phyloP scores from a whole-genome alignment of 495 filamentous ascomycete species.

The Neurospora africana region DNA sequence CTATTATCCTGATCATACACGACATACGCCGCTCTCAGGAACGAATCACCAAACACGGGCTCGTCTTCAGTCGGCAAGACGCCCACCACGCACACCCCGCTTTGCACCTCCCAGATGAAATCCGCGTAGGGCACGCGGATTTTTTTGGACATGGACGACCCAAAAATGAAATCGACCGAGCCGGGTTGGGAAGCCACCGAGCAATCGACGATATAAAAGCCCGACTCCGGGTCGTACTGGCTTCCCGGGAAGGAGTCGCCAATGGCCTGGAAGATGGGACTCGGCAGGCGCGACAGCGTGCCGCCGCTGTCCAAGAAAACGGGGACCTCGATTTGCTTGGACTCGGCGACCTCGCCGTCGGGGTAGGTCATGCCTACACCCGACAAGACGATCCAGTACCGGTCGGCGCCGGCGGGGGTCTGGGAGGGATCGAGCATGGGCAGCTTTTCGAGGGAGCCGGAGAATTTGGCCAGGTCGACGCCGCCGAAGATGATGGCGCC shows the following conservation, averaged over 20 bases:
- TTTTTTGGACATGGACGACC: constrained; percentile 15
- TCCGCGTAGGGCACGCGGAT: constrained; percentile 56
- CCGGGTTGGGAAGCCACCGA: constrained; percentile 35
- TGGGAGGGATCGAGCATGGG: constrained; percentile 29
- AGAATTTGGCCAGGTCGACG: constrained; percentile 55
- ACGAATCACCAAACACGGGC: constrained; percentile 21
- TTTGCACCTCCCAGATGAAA: constrained; percentile 36
- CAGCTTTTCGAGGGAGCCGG: constrained; percentile 42
- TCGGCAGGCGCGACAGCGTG: constrained; percentile 17
- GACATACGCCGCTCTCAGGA: constrained; percentile 24
- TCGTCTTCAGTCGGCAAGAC: constrained; percentile 13
- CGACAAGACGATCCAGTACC: constrained; percentile 20
- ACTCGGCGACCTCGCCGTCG: constrained; percentile 10
- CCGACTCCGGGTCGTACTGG: constrained; percentile 14
- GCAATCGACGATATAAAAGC: constrained; percentile 51
- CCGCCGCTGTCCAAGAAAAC: constrained; percentile 24
- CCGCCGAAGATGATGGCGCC: constrained; percentile 77
- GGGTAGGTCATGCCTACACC: constrained; percentile 17
- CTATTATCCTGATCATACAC: constrained; percentile 29
- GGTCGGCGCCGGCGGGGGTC: constrained; percentile 20
- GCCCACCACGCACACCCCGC: constrained; percentile 25
- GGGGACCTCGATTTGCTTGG: constrained; percentile 11
- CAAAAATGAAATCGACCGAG: constrained; percentile 51
- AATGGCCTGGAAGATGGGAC: constrained; percentile 17
- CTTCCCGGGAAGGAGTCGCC: constrained; percentile 13